Conservation (phyloP, 2,329 filamentous ascomycete genomes). For the Trichoderma atroviride region DNA sequence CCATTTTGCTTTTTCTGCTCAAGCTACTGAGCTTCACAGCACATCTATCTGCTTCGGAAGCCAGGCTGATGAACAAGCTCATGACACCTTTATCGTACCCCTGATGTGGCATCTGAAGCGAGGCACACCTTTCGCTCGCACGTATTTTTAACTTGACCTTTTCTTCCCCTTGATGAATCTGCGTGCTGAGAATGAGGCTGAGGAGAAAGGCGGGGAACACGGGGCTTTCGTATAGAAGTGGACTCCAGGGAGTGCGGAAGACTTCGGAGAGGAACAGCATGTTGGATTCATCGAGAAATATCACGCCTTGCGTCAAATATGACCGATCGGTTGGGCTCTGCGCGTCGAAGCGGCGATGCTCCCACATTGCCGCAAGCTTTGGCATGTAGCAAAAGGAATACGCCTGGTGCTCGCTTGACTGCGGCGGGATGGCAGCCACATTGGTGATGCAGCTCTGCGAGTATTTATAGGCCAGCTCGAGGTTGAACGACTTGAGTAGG, state of each 20-base stretch:
- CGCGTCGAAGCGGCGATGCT: slow-evolving; percentile 32
- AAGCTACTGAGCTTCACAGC: slow-evolving; percentile 44
- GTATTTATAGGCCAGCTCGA: slow-evolving; percentile 40
- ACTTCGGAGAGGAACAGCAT: slow-evolving; percentile 33
- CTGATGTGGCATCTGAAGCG: slow-evolving; percentile 42
- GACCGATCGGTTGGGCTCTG: slow-evolving; percentile 19
- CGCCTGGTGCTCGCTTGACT: slow-evolving; percentile 28
- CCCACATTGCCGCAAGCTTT: slow-evolving; percentile 45
- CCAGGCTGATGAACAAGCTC: slow-evolving; percentile 38
- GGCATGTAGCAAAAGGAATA: slow-evolving; percentile 44
- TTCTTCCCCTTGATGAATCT: slow-evolving; percentile 39
- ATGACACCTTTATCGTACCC: slow-evolving; percentile 33
- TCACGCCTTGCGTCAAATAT: slow-evolving; percentile 37
- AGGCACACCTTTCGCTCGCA: slow-evolving; percentile 41
- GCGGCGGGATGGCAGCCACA: slow-evolving; percentile 35
- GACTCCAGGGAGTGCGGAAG: slow-evolving; percentile 36
- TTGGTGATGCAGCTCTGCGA: slow-evolving; percentile 41
- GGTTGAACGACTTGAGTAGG: slow-evolving; percentile 36
- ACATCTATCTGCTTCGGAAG: slow-evolving; percentile 40
- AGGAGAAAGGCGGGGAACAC: slow-evolving; percentile 44
- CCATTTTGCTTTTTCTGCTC: slow-evolving; percentile 41
- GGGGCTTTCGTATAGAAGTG: slow-evolving; percentile 34
- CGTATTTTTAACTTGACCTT: slow-evolving; percentile 40
- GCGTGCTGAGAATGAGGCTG: slow-evolving; percentile 39
- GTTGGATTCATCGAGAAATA: slow-evolving; percentile 37